Base-by-base conservation (phyloP, 202 grass and related monocot genomes). In the Panicum virgatum region DNA sequence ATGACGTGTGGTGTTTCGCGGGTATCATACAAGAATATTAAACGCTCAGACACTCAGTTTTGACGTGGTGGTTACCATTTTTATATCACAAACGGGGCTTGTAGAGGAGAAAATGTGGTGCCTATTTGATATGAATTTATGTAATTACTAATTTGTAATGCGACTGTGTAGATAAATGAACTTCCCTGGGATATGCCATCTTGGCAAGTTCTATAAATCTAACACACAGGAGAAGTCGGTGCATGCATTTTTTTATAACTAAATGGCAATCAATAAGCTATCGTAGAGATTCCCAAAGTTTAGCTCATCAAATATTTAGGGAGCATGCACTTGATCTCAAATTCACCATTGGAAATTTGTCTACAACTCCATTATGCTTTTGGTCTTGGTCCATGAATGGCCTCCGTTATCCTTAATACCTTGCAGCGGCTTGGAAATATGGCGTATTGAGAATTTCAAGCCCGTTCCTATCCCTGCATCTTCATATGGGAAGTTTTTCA, bases 381-480 rank as follows among this genome's bases (percentile, higher is more conserved):
- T 85, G 30, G 53, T 20, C 74, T 47, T 52, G 32, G 39, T 71
- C 26, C 34, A 67, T 83, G 39, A 34, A 38, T 65, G 44, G n/a
- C 23, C 15, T 25, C 26, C 62, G 43, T 67, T 47, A 47, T 76
- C 61, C 71, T 76, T 86, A 62, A 69, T 59, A 79, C 43, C 40
- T 69, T 79, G 53, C 64, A 94, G 92, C 22, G 92, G 89, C 27
- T 82, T 94, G 67, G 92, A 94, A 57, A 91, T 94, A 87, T 94
- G 92, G 92, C 84, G 81, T 50, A 83, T 94, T 46, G 89, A 94
- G 79, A 85, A 91, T 81, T 94, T 91, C 65, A 88, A 86, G 72
- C 89, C 92, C 7, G 89, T 89, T 64, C 84, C 80, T 68, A 62
- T 94, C 63, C 89, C 86, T 65, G 74, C 76, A 67, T 88, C 87